These are phyloP conservation scores for Glarea lozoyensis DNA, from an alignment of 495 filamentous ascomycete genomes.

Conservation along the genomic window DNA sequence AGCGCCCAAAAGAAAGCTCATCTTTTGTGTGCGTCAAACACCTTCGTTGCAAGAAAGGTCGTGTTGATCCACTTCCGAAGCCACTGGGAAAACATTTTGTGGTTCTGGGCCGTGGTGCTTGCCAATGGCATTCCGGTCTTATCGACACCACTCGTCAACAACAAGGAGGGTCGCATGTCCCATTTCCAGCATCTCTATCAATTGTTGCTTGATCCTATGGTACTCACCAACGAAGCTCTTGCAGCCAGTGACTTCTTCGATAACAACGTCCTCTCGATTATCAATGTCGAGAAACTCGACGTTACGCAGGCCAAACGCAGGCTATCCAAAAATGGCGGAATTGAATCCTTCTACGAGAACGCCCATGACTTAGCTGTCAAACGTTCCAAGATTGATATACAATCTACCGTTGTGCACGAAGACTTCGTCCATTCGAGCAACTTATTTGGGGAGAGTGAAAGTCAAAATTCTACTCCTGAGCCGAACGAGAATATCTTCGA, in stretches of 20 bases:
- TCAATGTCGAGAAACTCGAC: not conserved
- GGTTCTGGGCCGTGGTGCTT: conserved; percentile 36
- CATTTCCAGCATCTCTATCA: conserved; percentile 23
- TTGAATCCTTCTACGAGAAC: too few species aligned
- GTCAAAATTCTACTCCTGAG: too few species aligned
- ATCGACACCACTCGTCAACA: conserved; percentile 29
- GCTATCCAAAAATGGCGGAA: too few species aligned
- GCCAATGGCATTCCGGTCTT: conserved; percentile 32
- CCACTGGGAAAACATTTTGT: conserved; percentile 32
- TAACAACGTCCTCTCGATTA: not conserved
- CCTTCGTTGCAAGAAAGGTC: too few species aligned
- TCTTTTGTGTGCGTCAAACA: too few species aligned
- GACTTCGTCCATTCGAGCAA: too few species aligned
- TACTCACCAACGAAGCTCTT: conserved; percentile 10
- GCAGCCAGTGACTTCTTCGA: too few species aligned
- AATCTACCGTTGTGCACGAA: conserved; percentile 12
- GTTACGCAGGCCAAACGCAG: too few species aligned
- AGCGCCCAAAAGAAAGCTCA: too few species aligned
- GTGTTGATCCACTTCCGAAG: conserved; percentile 32
- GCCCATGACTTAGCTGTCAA: too few species aligned
- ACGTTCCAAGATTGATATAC: not conserved
- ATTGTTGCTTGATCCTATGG: conserved; percentile 5
- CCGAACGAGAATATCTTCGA: too few species aligned
- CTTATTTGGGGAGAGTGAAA: too few species aligned
- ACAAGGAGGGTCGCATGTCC: conserved; percentile 22